Evolutionary conservation across 345 rosid genomes (phyloP), one percentile per base, ranked within the genome.

Genomic region (Litchi chinensis): DNA sequence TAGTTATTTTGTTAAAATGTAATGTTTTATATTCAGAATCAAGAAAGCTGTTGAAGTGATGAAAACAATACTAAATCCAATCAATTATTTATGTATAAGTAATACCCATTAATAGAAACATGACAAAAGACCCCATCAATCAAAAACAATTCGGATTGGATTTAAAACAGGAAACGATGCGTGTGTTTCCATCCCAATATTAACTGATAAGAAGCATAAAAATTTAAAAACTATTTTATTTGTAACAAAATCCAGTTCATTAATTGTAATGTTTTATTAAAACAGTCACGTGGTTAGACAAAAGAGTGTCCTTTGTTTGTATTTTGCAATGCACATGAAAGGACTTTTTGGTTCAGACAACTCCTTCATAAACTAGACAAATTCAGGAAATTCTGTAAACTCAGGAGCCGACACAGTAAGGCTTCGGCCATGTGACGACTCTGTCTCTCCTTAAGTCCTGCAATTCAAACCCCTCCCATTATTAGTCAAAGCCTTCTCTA

Each of bases 281-380:
- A 56, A 73, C 15, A 22, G 41, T 74, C 77, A 74, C 77, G 44
- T 64, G 77, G 77, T 26, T 18, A 28, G 77, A 9, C 70, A 10
- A 44, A 63, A 22, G 69, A 16, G 44, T 2, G 70, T 24, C 21
- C 2, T 62, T 60, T 6, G 69, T 63, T 43, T 74, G n/a, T 9
- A 64, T 54, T 24, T 43, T 43, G 77, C 69, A 74, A 7, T 46
- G 68, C 70, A 75, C 70, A 75, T 75, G 70, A 75, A 75, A 64
- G 12, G 11, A 16, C 70, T 19, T 46, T 9, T 1, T 13, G 46
- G 9, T 16, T 65, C 64, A 66, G 71, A 76, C 71, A 65, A 50
- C 15, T 65, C 21, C 22, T 52, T 6, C 8, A 28, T 66, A 32
- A 37, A 76, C 52, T 32, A 76, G 10, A 32, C 5, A 3, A n/a